phyloP scores from a whole-genome alignment of 169 alveolate species.

The Eimeria praecox region DNA sequence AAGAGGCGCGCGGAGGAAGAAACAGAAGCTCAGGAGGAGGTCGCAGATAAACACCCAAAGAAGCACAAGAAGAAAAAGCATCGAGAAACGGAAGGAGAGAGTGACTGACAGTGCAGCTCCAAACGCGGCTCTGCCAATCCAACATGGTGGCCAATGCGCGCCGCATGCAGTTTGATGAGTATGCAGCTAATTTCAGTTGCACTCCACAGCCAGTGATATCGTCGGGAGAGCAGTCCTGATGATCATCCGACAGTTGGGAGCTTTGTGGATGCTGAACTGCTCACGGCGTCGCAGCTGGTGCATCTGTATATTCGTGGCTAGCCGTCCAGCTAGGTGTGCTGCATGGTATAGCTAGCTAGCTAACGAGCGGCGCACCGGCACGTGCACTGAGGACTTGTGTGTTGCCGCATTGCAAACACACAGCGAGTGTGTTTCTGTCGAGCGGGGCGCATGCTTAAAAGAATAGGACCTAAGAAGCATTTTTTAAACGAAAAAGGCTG shows the following conservation, averaged over 20 bases:
- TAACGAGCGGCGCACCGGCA: not conserved
- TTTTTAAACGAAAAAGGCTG: not conserved
- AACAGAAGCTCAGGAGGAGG: conserved; percentile 12
- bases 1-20: conserved; percentile 29
- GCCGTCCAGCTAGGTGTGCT: not conserved
- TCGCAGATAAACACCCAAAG: not conserved
- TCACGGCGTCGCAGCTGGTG: not conserved
- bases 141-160: not conserved
- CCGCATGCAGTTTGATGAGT: not conserved
- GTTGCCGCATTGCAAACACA: not conserved
- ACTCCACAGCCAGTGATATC: not conserved
- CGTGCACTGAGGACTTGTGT: not conserved
- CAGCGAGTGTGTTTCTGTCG: not conserved
- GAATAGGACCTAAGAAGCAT: not conserved
- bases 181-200: not conserved
- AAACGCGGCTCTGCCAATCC: not conserved
- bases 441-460: not conserved
- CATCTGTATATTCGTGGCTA: not conserved
- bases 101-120: not conserved
- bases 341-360: not conserved
- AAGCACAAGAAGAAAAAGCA: conserved; percentile 64
- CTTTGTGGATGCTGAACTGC: not conserved
- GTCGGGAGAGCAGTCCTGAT: not conserved
- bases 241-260: not conserved
- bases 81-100: conserved; percentile 37